Conservation (phyloP, 2,329 filamentous ascomycete species). For the Fusarium sp. region DNA sequence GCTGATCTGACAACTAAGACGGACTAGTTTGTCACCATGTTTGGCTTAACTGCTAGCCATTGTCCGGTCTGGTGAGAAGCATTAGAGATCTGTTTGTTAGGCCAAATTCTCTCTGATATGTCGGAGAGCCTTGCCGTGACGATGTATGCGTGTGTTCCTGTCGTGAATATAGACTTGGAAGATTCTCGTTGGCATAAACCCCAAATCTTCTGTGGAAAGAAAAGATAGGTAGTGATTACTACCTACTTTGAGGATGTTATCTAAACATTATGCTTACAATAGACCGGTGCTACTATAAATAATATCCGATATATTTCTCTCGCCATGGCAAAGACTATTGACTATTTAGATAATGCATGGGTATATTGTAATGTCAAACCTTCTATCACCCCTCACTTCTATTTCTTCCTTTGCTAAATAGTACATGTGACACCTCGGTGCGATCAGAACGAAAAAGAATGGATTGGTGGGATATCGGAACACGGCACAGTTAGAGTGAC, state of each 20-base stretch:
- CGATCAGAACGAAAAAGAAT: neutral
- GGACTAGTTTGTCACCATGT: neutral
- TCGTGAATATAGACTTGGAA: neutral
- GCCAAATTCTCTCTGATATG: neutral
- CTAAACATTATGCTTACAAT: neutral
- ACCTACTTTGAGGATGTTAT: neutral
- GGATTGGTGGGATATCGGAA: constrained; percentile 1
- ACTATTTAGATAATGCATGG: neutral
- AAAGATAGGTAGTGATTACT: neutral
- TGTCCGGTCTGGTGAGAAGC: neutral
- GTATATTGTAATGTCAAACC: neutral
- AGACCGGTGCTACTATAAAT: neutral
- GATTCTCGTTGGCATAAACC: neutral
- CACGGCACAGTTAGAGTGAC: constrained; percentile 3
- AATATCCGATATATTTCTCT: neutral
- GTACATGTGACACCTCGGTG: constrained; percentile 20
- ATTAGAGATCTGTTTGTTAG: neutral
- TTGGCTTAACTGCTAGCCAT: neutral
- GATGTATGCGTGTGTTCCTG: neutral
- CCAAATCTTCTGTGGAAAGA: neutral
- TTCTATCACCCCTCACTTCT: neutral
- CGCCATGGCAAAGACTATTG: neutral
- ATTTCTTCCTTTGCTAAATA: neutral
- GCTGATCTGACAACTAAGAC: too few species aligned
- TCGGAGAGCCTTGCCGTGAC: neutral